Conservation (phyloP, 2,329 filamentous ascomycete genomes). For the Sarocladiaceae sp. region DNA sequence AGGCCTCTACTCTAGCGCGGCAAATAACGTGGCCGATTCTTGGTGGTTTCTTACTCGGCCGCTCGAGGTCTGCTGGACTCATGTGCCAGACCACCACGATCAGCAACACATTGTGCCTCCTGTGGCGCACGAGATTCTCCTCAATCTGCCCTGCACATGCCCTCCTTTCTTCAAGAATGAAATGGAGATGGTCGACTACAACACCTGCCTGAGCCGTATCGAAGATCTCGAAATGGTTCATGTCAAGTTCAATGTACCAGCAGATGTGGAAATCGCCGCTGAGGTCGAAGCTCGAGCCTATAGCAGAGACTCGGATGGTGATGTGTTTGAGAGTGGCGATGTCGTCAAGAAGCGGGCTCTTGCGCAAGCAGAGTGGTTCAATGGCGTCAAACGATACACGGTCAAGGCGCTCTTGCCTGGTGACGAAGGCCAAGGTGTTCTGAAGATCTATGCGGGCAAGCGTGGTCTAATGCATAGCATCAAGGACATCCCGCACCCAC, state of each 20-base stretch:
- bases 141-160: slow-evolving; percentile 81
- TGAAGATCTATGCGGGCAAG: slow-evolving; percentile 93
- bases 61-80: slow-evolving; percentile 89
- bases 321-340: slow-evolving; percentile 90
- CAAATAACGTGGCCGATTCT: slow-evolving; percentile 66
- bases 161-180: slow-evolving; percentile 83
- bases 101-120: slow-evolving; percentile 94
- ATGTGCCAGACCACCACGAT: slow-evolving; percentile 79
- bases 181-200: slow-evolving; percentile 80
- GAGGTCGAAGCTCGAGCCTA: slow-evolving; percentile 86
- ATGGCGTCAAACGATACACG: slow-evolving; percentile 83
- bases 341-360: slow-evolving; percentile 79
- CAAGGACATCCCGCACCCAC: slow-evolving; percentile 89
- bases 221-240: slow-evolving; percentile 94
- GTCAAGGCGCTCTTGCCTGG: slow-evolving; percentile 89
- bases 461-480: slow-evolving; percentile 96
- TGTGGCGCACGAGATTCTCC: slow-evolving; percentile 77
- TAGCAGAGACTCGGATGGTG: slow-evolving; percentile 79
- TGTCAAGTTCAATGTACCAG: slow-evolving; percentile 79
- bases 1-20: slow-evolving; percentile 68
- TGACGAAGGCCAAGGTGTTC: slow-evolving; percentile 80
- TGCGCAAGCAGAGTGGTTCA: slow-evolving; percentile 87
- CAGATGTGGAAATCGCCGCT: slow-evolving; percentile 86
- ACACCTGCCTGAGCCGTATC: slow-evolving; percentile 79
- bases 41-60: slow-evolving; percentile 96